Conservation (phyloP, 129 eudicot species). For the Ambrosia trifida region DNA sequence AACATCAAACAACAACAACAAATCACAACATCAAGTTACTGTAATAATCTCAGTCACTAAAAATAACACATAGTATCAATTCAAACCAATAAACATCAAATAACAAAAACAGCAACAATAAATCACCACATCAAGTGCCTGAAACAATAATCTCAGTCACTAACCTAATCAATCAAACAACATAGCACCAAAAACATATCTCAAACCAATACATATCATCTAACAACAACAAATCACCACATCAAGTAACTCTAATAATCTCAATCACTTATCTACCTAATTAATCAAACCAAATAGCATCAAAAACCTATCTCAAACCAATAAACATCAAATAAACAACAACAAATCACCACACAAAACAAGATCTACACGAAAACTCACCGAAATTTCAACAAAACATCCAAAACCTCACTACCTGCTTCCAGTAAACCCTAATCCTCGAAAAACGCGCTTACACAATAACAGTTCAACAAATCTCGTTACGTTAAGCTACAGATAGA, state of each 20-base stretch:
- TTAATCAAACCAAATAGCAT: too few species aligned
- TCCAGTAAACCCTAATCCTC: slow-evolving; percentile 44
- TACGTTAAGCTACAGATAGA: slow-evolving; percentile 31
- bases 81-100: not conserved
- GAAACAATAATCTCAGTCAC: too few species aligned
- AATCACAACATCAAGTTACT: too few species aligned
- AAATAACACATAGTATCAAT: slow-evolving; percentile 4
- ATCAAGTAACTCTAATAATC: slow-evolving; percentile 11
- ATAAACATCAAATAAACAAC: too few species aligned
- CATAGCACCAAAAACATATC: too few species aligned
- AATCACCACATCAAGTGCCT: slow-evolving; percentile 16
- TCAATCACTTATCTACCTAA: too few species aligned
- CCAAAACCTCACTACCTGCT: slow-evolving; percentile 9
- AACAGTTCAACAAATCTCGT: slow-evolving; percentile 46
- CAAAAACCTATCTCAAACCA: too few species aligned
- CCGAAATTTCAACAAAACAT: slow-evolving; percentile 25
- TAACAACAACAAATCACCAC: not conserved
- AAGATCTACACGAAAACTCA: slow-evolving; percentile 43
- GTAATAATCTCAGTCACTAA: too few species aligned
- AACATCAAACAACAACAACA: too few species aligned
- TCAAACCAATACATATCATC: too few species aligned
- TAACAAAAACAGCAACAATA: not conserved
- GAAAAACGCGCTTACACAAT: slow-evolving; percentile 3
- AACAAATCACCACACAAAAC: not conserved
- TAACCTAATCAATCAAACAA: too few species aligned